Conservation (phyloP, 2,329 filamentous ascomycete genomes). For the Metarhizium robertsii region DNA sequence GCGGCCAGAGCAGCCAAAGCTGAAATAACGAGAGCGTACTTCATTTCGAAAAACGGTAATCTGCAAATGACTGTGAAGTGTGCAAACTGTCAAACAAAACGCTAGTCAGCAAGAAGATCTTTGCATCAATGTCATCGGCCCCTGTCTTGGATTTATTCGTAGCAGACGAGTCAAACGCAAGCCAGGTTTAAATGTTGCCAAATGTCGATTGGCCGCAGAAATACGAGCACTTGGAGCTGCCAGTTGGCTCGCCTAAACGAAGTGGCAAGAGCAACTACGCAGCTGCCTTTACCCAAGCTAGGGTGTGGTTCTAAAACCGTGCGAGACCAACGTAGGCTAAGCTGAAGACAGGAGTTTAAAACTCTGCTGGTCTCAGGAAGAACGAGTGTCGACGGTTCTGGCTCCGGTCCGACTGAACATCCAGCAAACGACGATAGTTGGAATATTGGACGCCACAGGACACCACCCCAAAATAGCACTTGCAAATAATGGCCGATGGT, state of each 20-base stretch:
- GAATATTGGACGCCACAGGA: not conserved
- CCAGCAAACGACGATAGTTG: not conserved
- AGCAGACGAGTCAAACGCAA: no score
- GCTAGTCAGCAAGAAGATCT: not conserved
- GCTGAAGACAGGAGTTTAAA: not conserved
- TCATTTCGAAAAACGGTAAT: constrained; percentile 20
- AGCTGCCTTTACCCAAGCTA: no score
- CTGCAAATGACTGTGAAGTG: not conserved
- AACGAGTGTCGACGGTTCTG: not conserved
- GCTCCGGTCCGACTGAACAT: not conserved
- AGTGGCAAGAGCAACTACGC: no score
- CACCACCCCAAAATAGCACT: not conserved
- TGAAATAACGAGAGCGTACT: constrained; percentile 23
- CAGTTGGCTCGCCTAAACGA: no score
- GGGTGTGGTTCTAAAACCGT: no score
- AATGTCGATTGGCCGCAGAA: no score
- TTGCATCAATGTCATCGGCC: no score
- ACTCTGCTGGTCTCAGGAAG: not conserved
- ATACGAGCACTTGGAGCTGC: no score
- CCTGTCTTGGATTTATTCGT: no score
- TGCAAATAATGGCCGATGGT: not conserved
- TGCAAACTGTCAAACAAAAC: not conserved
- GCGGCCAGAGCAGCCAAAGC: constrained; percentile 19
- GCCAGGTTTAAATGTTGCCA: no score
- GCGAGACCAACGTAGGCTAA: no score